Conservation (phyloP, 1,284 basidiomycete species). For the Pseudozyma pruni region DNA sequence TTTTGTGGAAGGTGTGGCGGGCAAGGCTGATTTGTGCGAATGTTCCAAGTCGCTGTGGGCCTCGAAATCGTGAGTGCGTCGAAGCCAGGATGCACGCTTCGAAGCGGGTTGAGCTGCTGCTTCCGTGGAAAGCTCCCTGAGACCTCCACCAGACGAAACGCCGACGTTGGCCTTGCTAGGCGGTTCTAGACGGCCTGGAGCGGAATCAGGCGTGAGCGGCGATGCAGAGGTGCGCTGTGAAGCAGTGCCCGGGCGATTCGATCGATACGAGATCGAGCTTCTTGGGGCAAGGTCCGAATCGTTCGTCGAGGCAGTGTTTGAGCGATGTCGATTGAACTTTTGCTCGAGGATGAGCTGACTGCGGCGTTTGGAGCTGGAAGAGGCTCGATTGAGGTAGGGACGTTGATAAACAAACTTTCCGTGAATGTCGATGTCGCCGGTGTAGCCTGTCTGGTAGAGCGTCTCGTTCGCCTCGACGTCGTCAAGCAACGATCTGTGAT, state of each 20-base stretch:
- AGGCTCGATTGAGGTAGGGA: constrained; percentile 30
- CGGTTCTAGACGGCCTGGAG: constrained; percentile 7
- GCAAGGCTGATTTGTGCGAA: constrained; percentile 1
- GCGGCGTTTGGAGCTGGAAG: constrained; percentile 27
- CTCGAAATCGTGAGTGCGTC: constrained; percentile 22
- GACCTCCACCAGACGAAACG: constrained; percentile 9
- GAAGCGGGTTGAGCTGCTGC: constrained; percentile 43
- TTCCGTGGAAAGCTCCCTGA: constrained; percentile 38
- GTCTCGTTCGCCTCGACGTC: constrained; percentile 8
- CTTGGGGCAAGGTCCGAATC: not conserved
- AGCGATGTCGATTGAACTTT: constrained; percentile 36
- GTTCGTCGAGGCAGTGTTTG: not conserved
- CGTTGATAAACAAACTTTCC: constrained; percentile 26
- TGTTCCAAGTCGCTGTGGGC: constrained; percentile 39
- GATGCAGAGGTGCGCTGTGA: constrained; percentile 10
- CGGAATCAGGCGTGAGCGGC: constrained; percentile 22
- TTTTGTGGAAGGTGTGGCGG: constrained; percentile 7
- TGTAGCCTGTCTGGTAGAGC: constrained; percentile 19
- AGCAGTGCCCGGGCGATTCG: constrained; percentile 31
- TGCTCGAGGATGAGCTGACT: constrained; percentile 51
- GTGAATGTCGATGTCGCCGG: constrained; percentile 29
- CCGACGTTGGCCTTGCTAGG: constrained; percentile 1
- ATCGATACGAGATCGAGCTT: not conserved
- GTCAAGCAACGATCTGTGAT: constrained; percentile 1
- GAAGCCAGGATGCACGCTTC: constrained; percentile 40